Percentiles rank a stretch among this genome's conserved stretches.
phyloP scores from a whole-genome alignment of 2,329 filamentous ascomycete genomes.

The Lachnellula hyalina region DNA sequence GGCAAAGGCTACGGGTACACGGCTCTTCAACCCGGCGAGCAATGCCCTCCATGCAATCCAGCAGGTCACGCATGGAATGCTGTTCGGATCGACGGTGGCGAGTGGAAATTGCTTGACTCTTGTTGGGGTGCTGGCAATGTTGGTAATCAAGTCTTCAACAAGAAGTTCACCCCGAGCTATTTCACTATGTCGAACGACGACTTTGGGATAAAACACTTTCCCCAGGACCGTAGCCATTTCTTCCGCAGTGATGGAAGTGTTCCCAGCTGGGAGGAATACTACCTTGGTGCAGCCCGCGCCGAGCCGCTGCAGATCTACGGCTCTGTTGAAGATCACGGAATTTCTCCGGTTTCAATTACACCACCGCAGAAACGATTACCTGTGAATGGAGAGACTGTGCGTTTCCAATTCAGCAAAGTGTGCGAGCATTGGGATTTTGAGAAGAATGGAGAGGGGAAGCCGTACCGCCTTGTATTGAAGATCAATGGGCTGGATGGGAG shows the following conservation, averaged over 20 bases:
- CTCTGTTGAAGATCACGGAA: constrained; percentile 43
- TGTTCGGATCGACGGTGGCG: constrained; percentile 76
- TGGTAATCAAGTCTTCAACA: constrained; percentile 52
- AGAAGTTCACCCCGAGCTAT: constrained; percentile 59
- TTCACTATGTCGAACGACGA: constrained; percentile 65
- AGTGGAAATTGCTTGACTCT: constrained; percentile 86
- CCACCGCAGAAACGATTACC: constrained; percentile 57
- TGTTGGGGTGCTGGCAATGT: constrained; percentile 89
- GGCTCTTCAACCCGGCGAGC: constrained; percentile 56
- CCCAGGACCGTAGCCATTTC: constrained; percentile 60
- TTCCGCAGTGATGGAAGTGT: constrained; percentile 67
- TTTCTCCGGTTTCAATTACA: constrained; percentile 53
- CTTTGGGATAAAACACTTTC: constrained; percentile 79
- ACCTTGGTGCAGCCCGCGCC: constrained; percentile 53
- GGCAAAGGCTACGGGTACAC: constrained; percentile 80
- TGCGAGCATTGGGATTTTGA: constrained; percentile 82
- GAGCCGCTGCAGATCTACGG: constrained; percentile 42
- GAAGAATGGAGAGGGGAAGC: constrained; percentile 58
- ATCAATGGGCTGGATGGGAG: constrained; percentile 62
- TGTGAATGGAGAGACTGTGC: constrained; percentile 55
- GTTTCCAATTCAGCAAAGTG: constrained; percentile 74
- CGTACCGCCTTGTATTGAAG: constrained; percentile 64
- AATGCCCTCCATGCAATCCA: constrained; percentile 57
- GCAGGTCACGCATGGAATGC: constrained; percentile 88
- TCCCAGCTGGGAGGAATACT: constrained; percentile 77